Base-by-base conservation (phyloP, 202 grass and related monocot genomes). In the Carex sylvatica region DNA sequence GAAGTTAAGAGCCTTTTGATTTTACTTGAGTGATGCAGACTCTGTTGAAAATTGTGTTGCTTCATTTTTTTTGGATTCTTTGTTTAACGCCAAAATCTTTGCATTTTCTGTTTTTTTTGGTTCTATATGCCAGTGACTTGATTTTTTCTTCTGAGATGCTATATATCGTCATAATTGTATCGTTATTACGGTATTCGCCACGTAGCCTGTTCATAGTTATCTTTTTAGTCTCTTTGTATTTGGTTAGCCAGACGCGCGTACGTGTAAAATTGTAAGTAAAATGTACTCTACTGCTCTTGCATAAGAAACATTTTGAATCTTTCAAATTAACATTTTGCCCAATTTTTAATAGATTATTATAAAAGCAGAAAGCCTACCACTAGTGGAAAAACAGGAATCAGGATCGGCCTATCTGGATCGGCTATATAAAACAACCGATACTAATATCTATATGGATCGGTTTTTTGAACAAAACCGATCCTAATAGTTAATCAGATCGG, bases 61-160 rank as follows among this genome's bases (percentile, higher is more conserved):
- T 54, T 36, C 51, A 77, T 77, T 77, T 76, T 77, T 77, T 77
- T 26, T 77, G 73, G 16, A 77, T 77, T 58, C 42, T 58, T 77
- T 35, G 72, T 35, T 35, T 77, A 8, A 58, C 16, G 24, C n/a
- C 52, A 59, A 77, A 58, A 31, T 77, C 73, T 58, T 77, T 58
- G 14, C 73, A 77, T 58, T 70, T 47, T 23, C 23, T 24, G 22
- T 23, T 33, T 35, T 3, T 4, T 35, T 35, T 35, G 33, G 4
- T 36, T 77, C 53, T 9, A n/a, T 35, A 11, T 59, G 55, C 0
- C 8, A 77, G 8, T 12, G 28, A 71, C 68, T 19, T 71, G n/a
- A 13, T 13, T 23, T 47, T 70, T 44, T 22, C 0, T 67, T 22
- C 0, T 67, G 15, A 8, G 6, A 9, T 63, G 16, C 1, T 69